Evolutionary conservation across 805 yeast species (phyloP).

Genomic region (Dipodascopsis uninucleata): DNA sequence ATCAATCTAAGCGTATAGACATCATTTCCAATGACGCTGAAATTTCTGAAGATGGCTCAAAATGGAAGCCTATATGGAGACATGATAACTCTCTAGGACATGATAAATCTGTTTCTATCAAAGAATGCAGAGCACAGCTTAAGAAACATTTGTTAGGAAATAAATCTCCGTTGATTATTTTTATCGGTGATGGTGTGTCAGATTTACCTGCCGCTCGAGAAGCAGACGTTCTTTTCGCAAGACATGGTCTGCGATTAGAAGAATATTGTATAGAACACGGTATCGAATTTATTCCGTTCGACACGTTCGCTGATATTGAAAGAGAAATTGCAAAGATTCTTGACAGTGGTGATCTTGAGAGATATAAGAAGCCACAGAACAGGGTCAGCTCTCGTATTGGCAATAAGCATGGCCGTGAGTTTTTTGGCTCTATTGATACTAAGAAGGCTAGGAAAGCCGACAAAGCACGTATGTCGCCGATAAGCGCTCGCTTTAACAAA

Average conservation of each 20-base stretch:
- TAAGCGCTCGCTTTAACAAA: conserved; percentile 14
- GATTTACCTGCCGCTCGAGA: conserved; percentile 45
- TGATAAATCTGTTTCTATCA: conserved; percentile 43
- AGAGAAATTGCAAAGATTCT: conserved; percentile 32
- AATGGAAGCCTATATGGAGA: conserved; percentile 43
- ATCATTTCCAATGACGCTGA: conserved; percentile 43
- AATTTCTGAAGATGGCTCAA: conserved; percentile 37
- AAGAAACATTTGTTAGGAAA: conserved; percentile 27
- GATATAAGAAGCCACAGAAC: conserved; percentile 24
- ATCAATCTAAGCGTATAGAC: conserved; percentile 38
- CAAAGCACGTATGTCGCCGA: conserved; percentile 13
- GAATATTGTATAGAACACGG: conserved; percentile 41
- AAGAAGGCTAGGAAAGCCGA: conserved; percentile 20
- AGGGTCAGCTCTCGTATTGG: conserved; percentile 3
- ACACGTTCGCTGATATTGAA: conserved; percentile 41
- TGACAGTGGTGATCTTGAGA: conserved; percentile 25
- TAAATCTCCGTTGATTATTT: conserved; percentile 44
- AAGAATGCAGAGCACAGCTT: conserved; percentile 36
- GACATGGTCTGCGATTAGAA: conserved; percentile 42
- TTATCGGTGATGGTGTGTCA: conserved; percentile 58
- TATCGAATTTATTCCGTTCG: conserved; percentile 43
- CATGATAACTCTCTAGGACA: conserved; percentile 45
- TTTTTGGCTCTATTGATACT: conserved; percentile 17
- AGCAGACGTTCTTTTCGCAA: conserved; percentile 45
- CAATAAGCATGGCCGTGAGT: conserved; percentile 5